Base-by-base conservation (phyloP, 2,329 filamentous ascomycete species). In the Diaporthe longicolla region DNA sequence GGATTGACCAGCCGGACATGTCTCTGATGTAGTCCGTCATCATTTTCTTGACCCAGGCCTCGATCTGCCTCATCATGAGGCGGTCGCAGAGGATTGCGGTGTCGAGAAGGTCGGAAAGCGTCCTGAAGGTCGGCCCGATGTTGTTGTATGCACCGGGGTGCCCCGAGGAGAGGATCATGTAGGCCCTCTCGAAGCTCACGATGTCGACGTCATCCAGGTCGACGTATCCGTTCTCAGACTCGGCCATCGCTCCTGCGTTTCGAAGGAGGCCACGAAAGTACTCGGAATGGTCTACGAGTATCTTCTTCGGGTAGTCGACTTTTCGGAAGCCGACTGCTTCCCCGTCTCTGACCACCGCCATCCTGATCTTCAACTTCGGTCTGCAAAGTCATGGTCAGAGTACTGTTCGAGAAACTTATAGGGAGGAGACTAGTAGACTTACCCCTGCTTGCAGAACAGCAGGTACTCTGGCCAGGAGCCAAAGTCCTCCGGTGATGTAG, bases 371-470 rank as follows among this genome's bases (percentile, higher is more conserved):
- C 26, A 71, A 17, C n/a, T 69, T 52, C 7, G 59, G 35, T 29
- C 74, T 75, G 32, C 4, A 19, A 6, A 0, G 17, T 32, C 3
- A 45, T 5, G 4, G 43, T 73, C n/a, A 75, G 73, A 50, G 40
- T 8, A 21, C n/a, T 21, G 63, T 26, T 21, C 11, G 7, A 24
- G 48, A 7, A 54, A 4, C 26, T 9, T 24, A 66, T 29, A 48
- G 40, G 26, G 40, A 61, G 45, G 37, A 58, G 52, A 6, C 32
- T 21, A 17, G 35, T 40, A 19, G 10, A 70, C 72, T 59, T 70
- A 73, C 72, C 72, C 66, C 43, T 73, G 43, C n/a, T 50, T 35
- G 57, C 72, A 71, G 57, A 43, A 73, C 21, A 37, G 29, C 26
- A 71, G 24, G 57, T 73, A 73, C 26, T 58, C 57, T 4, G 66